Conservation (phyloP, 2,329 filamentous ascomycete species). For the Pyricularia sp. region DNA sequence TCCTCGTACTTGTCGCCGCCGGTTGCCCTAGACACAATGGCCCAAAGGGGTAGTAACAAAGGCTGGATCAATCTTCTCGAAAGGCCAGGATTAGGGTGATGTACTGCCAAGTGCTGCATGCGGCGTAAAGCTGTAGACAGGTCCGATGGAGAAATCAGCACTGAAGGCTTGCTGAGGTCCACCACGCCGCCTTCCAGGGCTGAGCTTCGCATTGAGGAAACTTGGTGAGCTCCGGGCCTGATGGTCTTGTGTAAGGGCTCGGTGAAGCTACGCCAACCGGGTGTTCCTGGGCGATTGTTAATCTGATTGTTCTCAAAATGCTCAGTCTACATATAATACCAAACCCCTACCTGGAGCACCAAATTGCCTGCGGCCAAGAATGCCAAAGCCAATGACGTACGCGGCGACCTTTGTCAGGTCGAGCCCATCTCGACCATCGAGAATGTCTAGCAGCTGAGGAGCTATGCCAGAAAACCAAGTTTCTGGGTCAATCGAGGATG, state of each 20-base stretch:
- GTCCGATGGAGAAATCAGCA: conserved; percentile 36
- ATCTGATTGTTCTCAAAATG: background rate
- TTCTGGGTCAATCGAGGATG: conserved; percentile 40
- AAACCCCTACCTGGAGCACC: conserved; percentile 47
- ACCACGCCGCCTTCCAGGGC: conserved; percentile 23
- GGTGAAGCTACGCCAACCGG: conserved; percentile 55
- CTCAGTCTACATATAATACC: no score
- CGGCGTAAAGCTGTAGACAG: conserved; percentile 44
- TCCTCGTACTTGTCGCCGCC: conserved; percentile 21
- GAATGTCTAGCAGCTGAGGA: conserved; percentile 49
- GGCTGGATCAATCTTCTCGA: conserved; percentile 51
- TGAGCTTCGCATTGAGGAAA: background rate
- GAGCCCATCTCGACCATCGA: conserved; percentile 50
- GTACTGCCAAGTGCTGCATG: conserved; percentile 45
- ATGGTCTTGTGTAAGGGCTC: conserved; percentile 45
- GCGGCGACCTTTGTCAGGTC: conserved; percentile 50
- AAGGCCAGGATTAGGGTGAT: conserved; percentile 58
- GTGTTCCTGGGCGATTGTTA: conserved; percentile 27
- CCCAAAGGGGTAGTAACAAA: conserved; percentile 54
- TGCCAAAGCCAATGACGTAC: conserved; percentile 56
- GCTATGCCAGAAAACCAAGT: conserved; percentile 52
- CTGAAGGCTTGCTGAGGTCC: conserved; percentile 30
- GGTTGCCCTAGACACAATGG: conserved; percentile 41
- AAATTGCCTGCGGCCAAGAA: conserved; percentile 52
- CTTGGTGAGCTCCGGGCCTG: conserved; percentile 24